Base-by-base conservation (phyloP, 306 rosid genomes). In the Citrullus colocynthis region DNA sequence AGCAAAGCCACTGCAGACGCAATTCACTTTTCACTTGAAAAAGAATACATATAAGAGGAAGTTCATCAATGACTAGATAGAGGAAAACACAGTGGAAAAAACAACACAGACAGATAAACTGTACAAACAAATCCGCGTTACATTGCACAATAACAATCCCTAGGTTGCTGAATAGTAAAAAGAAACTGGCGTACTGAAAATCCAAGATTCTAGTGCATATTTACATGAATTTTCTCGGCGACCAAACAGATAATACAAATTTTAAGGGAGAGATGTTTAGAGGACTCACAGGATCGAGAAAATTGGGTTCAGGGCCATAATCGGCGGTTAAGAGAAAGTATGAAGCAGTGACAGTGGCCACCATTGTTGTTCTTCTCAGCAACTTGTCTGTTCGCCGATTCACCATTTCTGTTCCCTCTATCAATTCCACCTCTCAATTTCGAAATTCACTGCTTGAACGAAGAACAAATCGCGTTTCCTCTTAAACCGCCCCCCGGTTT, bases 261-360 rank as follows among this genome's bases (percentile, higher is more conserved):
- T 76, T 57, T 57, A 4, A 76, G 2, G 9, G 51, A 52, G 58
- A 65, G 7, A 44, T 11, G 65, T 2, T 18, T 6, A 18, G 81
- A 41, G 30, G 39, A 42, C 91, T 82, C 84, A 90, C 98, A 32
- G 97, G 97, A 41, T 94, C 97, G 34, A 94, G 96, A 76, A 66
- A 92, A 84, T 94, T 92, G 81, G 96, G 96, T 76, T 83, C 73
- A 2, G 97, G 80, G 61, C 97, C 97, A 78, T 95, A 95, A 13
- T 92, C 96, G 60, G 98, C 95, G 45, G 97, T 94, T 57, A 94
- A 72, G 84, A 92, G 97, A 85, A 94, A 94, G 84, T 94, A 94
- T n/a, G 95, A 84, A 73, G 96, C 97, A 42, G 91, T 78, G 28
- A 87, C 59, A 13, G 98, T 95, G 16, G 96, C 87, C 7, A 83